Evolutionary conservation across 139 green algal genomes (phyloP), one percentile per base, ranked within the genome.

Genomic region (Chlorella sp.): DNA sequence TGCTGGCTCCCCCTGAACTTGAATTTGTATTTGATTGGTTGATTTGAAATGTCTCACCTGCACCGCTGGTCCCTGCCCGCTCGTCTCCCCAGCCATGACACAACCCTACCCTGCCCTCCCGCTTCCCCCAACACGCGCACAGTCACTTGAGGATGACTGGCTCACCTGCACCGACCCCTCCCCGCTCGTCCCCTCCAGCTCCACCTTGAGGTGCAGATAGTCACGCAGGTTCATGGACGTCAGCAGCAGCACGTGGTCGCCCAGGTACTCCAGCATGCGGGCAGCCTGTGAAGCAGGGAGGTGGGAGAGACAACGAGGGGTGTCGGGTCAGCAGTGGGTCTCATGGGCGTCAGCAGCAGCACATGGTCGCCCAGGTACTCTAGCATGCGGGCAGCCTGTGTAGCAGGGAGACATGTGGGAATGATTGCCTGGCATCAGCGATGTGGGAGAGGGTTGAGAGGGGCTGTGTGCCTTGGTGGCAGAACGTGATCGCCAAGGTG

Each of bases 201-300:
- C 89, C 83, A 95, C 93, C 61, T 95, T 95, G 19, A 95, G 90
- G 68, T 61, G 66, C 76, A 94, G 86, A 84, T 95, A 95, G 91
- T 95, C 93, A 12, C 93, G 39, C 77, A 95, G 89, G 92, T 94
- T 95, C 92, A 95, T 94, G 61, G 76, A 76, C 57, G 92, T 94
- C 53, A 95, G 86, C 82, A 91, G 60, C 85, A 95, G 83, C 42
- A 95, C 76, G 78, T 95, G 91, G 71, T 86, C 61, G 9, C 93
- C 93, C 61, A 95, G 88, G 78, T 95, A 95, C 71, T 92, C 42
- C 66, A 95, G 88, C 34, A 95, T 87, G 26, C 88, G 87, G 12
- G 85, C 42, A 26, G 91, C 91, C 89, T 94, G 92, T 64, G 60
- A 36, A 16, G n/a, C 30, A n/a, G 48, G 7, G 40, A 40, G 40